Evolutionary conservation across 169 alveolate genomes (phyloP).

Genomic region (Plasmodium gonderi): DNA sequence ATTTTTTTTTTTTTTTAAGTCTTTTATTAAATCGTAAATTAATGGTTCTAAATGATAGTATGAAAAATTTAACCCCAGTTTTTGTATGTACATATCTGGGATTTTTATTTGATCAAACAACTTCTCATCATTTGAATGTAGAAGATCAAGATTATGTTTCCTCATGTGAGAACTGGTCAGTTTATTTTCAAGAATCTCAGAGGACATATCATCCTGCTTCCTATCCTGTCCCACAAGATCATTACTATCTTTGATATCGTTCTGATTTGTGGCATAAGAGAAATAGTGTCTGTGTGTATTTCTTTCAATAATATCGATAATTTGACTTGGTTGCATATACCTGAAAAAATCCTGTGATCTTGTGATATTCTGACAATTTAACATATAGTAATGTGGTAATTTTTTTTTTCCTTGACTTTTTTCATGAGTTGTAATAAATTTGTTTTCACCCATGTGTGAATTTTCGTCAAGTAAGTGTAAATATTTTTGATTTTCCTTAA

Average conservation of each 20-base stretch:
- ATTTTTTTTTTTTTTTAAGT: conserved; percentile 28
- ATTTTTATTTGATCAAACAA: conserved; percentile 49
- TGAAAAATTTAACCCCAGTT: conserved; percentile 21
- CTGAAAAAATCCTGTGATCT: conserved; percentile 8
- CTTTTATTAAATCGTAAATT: conserved; percentile 37
- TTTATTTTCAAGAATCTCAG: not conserved
- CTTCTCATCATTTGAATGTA: conserved; percentile 17
- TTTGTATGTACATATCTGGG: conserved; percentile 42
- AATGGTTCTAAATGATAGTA: conserved; percentile 51
- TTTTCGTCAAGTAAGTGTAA: conserved; percentile 38
- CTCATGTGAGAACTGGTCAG: not conserved
- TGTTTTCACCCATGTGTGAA: conserved; percentile 17
- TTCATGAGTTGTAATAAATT: not conserved
- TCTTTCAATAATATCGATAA: conserved; percentile 24
- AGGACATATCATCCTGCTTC: not conserved
- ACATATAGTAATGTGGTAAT: conserved; percentile 30
- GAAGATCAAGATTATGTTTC: not conserved
- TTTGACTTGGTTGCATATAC: conserved; percentile 56
- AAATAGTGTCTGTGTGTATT: not conserved
- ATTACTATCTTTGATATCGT: not conserved
- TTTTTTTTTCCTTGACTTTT: not conserved
- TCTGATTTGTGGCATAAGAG: not conserved
- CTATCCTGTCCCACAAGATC: too few species aligned
- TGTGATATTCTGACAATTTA: conserved; percentile 27
- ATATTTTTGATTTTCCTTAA: conserved; percentile 19